Base-by-base conservation (phyloP, 1,284 basidiomycete genomes). In the Phellopilus nigrolimitatus region DNA sequence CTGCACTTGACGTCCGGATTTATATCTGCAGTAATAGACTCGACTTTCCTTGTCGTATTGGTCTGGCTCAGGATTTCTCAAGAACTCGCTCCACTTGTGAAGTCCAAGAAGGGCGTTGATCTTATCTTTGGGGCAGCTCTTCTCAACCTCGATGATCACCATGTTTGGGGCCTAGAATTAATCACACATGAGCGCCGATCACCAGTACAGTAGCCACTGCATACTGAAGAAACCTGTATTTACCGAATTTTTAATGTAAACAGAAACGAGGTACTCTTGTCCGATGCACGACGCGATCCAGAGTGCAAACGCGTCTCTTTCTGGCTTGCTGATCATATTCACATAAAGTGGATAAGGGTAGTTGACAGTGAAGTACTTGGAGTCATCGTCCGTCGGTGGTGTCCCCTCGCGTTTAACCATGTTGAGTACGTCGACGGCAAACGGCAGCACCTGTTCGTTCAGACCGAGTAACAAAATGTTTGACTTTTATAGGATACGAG, bases 241-340 rank as follows among this genome's bases (percentile, higher is more conserved):
- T 56, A 84, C 84, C 45, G 68, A 76, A 0, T 84, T 82, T 57
- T 84, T 85, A 61, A 83, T 71, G 57, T 76, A 78, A 19, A 88
- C 68, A 2, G 77, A 75, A 46, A 71, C 68, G 34, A 87, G 64
- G 12, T 70, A 63, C 0, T 77, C 62, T 33, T 66, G 63, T 12
- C 72, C 72, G 51, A 80, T 71, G 56, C 72, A 73, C 47, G 73
- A 74, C 0, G 81, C 80, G n/a, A 88, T 69, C 85, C 84, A 88
- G 50, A 68, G 70, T 5, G 74, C 73, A 56, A 81, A 79, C 5
- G 67, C 64, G 36, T 71, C 69, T 36, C 73, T 72, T 55, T 85
- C 80, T 5, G 64, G 64, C 24, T 65, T 61, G 0, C 77, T 56
- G 43, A 77, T 73, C 72, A 79, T 76, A 56, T 84, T 77, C 17